These are phyloP conservation scores for Podaxis rugospora DNA, from an alignment of 768 basidiomycete species.

Conservation along the genomic window DNA sequence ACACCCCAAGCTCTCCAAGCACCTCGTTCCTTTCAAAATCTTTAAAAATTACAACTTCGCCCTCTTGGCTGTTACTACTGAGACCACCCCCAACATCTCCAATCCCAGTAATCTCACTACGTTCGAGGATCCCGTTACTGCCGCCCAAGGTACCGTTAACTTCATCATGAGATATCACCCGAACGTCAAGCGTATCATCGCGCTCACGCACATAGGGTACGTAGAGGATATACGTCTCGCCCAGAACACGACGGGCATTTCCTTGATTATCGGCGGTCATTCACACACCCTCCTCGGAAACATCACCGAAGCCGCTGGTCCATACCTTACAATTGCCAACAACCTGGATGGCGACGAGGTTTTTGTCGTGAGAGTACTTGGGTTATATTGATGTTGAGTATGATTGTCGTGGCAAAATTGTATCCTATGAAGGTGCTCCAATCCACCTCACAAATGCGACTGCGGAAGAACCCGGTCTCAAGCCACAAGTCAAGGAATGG, in stretches of 20 bases:
- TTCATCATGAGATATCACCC: constrained; percentile 27
- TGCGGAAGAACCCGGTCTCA: constrained; percentile 29
- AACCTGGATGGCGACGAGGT: constrained; percentile 43
- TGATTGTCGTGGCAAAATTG: constrained; percentile 32
- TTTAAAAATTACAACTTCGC: constrained; percentile 35
- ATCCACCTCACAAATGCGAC: constrained; percentile 36
- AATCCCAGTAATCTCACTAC: constrained; percentile 33
- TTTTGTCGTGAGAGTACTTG: constrained; percentile 41
- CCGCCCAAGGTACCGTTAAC: constrained; percentile 32
- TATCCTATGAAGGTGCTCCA: constrained; percentile 36
- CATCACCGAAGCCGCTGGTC: constrained; percentile 31
- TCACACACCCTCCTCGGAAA: constrained; percentile 42
- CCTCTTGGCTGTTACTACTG: constrained; percentile 38
- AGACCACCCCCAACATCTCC: constrained; percentile 33
- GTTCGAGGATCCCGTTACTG: constrained; percentile 34
- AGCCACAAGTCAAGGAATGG: constrained; percentile 35
- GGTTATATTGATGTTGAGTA: constrained; percentile 41
- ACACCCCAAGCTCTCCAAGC: constrained; percentile 25
- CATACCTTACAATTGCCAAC: constrained; percentile 39
- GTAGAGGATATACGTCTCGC: constrained; percentile 38
- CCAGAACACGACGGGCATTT: constrained; percentile 31
- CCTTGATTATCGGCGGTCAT: constrained; percentile 40
- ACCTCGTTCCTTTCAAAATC: constrained; percentile 34
- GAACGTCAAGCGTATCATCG: constrained; percentile 34
- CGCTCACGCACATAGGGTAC: constrained; percentile 44